Base-by-base conservation (phyloP, 352 stramenopile species). In the Blastocystis sp. region DNA sequence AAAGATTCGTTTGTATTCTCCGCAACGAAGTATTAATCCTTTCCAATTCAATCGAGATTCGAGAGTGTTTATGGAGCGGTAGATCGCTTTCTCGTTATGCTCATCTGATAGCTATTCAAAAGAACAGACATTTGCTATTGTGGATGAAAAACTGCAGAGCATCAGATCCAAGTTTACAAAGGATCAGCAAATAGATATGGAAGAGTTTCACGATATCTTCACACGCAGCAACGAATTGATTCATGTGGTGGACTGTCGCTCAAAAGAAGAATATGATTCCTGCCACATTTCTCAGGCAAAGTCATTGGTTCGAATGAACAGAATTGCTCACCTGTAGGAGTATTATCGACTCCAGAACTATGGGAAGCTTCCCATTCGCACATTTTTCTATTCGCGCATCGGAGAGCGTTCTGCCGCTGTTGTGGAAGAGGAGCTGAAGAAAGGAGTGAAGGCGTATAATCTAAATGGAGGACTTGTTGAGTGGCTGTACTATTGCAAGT, bases 111-210 rank as follows among this genome's bases (percentile, higher is more conserved):
- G 73, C 53, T 66, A 37, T 11, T 41, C 73, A 6, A 85, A 85
- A 50, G 73, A 85, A 66, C 24, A 85, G 37, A 24, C 34, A 6
- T 85, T 85, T 43, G 53, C n/a, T 26, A 45, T 68, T 30, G 68
- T 85, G n/a, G 43, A 81, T 30, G 56, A 85, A 62, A 85, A 68
- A 65, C 43, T 85, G n/a, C 26, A 66, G 53, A 34, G 2, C 45
- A 81, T 81, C 45, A 26, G 55, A 13, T 18, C 11, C 11, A 66
- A 26, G 39, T 81, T 81, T 30, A 34, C 34, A 4, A 63, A 63
- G 30, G 70, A 81, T 30, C 70, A 81, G 39, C 70, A 81, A 30
- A 85, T 85, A 24, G 73, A 85, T 41, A 85, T 85, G 73, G 73
- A 45, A 7, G 37, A 56, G 47, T 85, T 85, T 37, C 53, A 85